phyloP scores from a whole-genome alignment of 352 stramenopile genomes.

The Elongisporangium undulatum region DNA sequence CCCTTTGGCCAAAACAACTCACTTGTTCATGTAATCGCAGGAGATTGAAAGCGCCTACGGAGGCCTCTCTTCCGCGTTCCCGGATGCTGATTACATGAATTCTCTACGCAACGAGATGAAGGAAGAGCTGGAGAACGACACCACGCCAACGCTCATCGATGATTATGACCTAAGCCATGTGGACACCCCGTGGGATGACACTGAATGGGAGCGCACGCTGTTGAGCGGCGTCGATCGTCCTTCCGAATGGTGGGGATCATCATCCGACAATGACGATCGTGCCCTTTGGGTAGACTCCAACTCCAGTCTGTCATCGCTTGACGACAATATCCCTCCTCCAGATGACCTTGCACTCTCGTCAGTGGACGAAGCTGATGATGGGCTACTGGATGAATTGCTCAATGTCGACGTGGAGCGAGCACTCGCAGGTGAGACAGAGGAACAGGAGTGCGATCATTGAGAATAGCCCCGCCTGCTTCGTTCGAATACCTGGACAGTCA shows the following conservation, averaged over 20 bases:
- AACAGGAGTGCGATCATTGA: constrained; percentile 12
- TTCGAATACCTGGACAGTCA: constrained; percentile 5
- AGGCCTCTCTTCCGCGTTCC: constrained; percentile 31
- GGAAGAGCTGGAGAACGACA: constrained; percentile 39
- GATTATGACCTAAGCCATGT: constrained; percentile 24
- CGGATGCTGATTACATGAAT: constrained; percentile 32
- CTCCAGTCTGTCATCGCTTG: not conserved
- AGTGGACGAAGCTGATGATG: constrained; percentile 15
- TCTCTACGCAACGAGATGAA: constrained; percentile 50
- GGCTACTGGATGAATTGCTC: constrained; percentile 49
- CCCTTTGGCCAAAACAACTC: not conserved
- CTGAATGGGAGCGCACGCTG: constrained; percentile 27
- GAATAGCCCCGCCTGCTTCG: constrained; percentile 7
- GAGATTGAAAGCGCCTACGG: constrained; percentile 76
- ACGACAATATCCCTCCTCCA: constrained; percentile 30
- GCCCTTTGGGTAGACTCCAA: constrained; percentile 10
- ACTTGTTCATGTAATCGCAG: constrained; percentile 12
- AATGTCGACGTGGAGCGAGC: constrained; percentile 31
- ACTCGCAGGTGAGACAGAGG: constrained; percentile 14
- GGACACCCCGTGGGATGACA: constrained; percentile 26
- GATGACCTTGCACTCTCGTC: constrained; percentile 25
- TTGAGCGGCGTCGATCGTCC: constrained; percentile 29
- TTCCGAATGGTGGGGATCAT: constrained; percentile 48
- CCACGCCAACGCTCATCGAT: constrained; percentile 45
- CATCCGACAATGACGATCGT: not conserved